Percentiles rank a stretch among this genome's conserved stretches.
These are phyloP conservation scores for Zoysia matrella DNA, from an alignment of 202 grass and related monocot species.

Conservation along the genomic window DNA sequence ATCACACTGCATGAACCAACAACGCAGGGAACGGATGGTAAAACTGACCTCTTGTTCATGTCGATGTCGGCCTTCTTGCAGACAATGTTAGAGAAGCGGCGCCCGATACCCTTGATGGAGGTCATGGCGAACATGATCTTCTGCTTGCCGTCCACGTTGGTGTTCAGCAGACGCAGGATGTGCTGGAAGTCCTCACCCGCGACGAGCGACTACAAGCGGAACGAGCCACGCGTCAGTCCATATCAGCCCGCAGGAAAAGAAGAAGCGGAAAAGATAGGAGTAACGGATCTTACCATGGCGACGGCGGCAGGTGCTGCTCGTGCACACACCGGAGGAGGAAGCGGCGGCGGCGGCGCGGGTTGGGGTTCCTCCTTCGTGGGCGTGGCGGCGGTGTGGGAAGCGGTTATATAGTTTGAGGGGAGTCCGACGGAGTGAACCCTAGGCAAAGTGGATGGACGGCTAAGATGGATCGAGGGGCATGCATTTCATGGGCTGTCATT, in stretches of 20 bases:
- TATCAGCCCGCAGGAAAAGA: background rate
- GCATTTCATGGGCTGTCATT: background rate
- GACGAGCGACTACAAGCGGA: conserved; percentile 25
- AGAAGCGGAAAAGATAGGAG: too few relatives aligned
- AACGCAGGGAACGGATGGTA: background rate
- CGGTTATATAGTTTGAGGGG: background rate
- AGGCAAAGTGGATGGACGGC: background rate
- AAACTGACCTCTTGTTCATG: conserved; percentile 70
- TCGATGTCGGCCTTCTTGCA: conserved; percentile 90
- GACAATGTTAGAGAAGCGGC: conserved; percentile 71
- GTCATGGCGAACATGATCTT: conserved; percentile 66
- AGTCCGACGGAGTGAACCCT: background rate
- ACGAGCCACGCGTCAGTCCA: background rate
- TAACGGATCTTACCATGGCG: too few relatives aligned
- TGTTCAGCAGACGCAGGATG: too few relatives aligned
- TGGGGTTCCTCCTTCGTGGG: background rate
- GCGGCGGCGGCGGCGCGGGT: conserved; percentile 4
- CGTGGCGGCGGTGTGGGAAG: conserved; percentile 8
- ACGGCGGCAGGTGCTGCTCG: background rate
- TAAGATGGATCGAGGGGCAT: background rate
- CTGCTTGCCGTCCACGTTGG: background rate
- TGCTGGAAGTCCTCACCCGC: too few relatives aligned
- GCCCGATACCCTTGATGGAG: conserved; percentile 77
- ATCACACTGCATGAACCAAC: background rate
- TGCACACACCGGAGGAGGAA: background rate